phyloP scores from a whole-genome alignment of 73 alveolate species.

The Diophrys sp. region DNA sequence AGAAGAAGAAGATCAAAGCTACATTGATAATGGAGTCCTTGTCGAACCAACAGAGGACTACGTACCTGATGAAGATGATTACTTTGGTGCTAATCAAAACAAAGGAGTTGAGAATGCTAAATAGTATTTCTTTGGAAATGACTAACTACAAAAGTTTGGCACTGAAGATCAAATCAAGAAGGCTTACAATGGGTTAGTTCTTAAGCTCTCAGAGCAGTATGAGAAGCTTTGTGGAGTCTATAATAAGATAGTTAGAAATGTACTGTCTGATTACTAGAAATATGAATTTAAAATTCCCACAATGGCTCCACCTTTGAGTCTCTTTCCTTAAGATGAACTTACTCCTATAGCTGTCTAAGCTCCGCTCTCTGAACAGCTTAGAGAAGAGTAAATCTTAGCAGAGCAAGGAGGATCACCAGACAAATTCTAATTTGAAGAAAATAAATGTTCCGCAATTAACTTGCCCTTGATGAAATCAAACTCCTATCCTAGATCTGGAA shows the following conservation, averaged over 20 bases:
- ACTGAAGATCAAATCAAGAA: not conserved
- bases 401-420: slow-evolving; percentile 1
- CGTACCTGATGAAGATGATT: not conserved
- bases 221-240: not conserved
- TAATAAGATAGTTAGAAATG: not conserved
- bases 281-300: not conserved
- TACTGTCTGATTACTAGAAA: not conserved
- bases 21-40: not conserved
- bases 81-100: too few relatives aligned
- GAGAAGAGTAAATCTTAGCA: not conserved
- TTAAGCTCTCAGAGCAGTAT: too few relatives aligned
- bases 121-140: not conserved
- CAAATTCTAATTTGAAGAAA: not conserved
- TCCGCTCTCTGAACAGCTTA: not conserved
- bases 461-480: not conserved
- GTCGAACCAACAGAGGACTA: not conserved
- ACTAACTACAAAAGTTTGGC: not conserved
- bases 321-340: not conserved
- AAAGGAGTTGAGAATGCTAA: not conserved
- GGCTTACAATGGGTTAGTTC: not conserved
- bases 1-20: not conserved
- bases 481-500: not conserved
- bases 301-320: not conserved
- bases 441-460: not conserved
- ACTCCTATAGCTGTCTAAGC: not conserved